These are phyloP conservation scores for Cutaneotrichosporon dermatis DNA, from an alignment of 1,284 basidiomycete species.

Conservation along the genomic window DNA sequence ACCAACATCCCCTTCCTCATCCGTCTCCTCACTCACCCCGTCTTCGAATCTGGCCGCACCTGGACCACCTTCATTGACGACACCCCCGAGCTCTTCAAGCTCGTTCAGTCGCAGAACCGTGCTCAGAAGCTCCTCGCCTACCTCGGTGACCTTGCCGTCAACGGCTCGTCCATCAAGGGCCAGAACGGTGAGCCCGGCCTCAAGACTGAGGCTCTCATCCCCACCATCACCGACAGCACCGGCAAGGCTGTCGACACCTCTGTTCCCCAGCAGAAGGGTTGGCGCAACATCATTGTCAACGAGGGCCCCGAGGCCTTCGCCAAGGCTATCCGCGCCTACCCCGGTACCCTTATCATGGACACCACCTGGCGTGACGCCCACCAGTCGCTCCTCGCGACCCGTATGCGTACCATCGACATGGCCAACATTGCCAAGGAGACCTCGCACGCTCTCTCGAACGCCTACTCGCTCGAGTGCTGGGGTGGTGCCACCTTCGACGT, in stretches of 20 bases:
- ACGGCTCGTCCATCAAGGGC: constrained; percentile 86
- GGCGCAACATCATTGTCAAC: constrained; percentile 98
- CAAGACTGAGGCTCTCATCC: constrained; percentile 81
- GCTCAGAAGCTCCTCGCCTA: constrained; percentile 96
- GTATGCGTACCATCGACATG: constrained; percentile 95
- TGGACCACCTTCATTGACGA: constrained; percentile 99
- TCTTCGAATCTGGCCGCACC: constrained; percentile 92
- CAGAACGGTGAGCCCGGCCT: constrained; percentile 84
- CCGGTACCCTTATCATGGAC: constrained; percentile 93
- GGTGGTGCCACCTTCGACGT: constrained; percentile 99
- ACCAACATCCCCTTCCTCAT: constrained; percentile 99
- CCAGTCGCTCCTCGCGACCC: constrained; percentile 94
- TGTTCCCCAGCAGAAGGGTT: constrained; percentile 79
- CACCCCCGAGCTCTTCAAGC: constrained; percentile 96
- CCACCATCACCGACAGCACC: constrained; percentile 74
- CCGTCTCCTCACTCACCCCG: constrained; percentile 91
- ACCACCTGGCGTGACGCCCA: constrained; percentile 99
- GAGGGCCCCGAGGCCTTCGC: constrained; percentile 98
- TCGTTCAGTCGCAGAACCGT: constrained; percentile 96
- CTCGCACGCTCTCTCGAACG: constrained; percentile 87
- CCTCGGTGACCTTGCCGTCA: constrained; percentile 94
- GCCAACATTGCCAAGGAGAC: constrained; percentile 99
- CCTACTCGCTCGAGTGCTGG: constrained; percentile 98
- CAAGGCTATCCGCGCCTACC: constrained; percentile 94
- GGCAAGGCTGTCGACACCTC: constrained; percentile 71